A percentile compares a stretch with the other conserved stretches of the same genome.
These are phyloP conservation scores for Cinchona pubescens DNA, from an alignment of 257 asterid genomes.

Conservation along the genomic window DNA sequence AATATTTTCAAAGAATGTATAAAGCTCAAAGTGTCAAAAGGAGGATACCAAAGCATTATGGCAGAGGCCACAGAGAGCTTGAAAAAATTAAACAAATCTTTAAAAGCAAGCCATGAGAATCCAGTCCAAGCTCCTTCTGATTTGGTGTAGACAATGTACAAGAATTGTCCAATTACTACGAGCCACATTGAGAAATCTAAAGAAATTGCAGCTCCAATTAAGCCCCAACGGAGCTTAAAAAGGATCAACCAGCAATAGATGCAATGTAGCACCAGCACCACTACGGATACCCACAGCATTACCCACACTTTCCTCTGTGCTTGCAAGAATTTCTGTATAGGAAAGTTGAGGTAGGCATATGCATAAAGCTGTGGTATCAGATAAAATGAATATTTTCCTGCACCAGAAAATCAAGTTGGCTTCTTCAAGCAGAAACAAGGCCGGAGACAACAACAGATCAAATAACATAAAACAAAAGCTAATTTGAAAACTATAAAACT, in stretches of 20 bases:
- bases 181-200: constrained; percentile 71
- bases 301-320: constrained; percentile 69
- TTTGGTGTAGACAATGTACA: constrained; percentile 52
- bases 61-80: constrained; percentile 82
- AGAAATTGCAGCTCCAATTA: constrained; percentile 66
- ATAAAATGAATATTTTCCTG: constrained; percentile 68
- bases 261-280: constrained; percentile 45
- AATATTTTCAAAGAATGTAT: not conserved
- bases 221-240: constrained; percentile 60
- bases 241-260: constrained; percentile 69
- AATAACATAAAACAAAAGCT: no score
- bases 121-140: constrained; percentile 85
- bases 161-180: constrained; percentile 46
- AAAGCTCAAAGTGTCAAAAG: not conserved
- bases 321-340: constrained; percentile 78
- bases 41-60: constrained; percentile 62
- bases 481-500: no score
- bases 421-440: no score
- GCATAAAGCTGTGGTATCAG: constrained; percentile 82
- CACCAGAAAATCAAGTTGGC: constrained; percentile 4
- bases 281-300: constrained; percentile 62
- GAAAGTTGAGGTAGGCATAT: constrained; percentile 71
- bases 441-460: no score
- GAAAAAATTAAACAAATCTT: constrained; percentile 54
- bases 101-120: constrained; percentile 73